phyloP scores from a whole-genome alignment of 257 asterid genomes.

The Lavandula angustifolia region DNA sequence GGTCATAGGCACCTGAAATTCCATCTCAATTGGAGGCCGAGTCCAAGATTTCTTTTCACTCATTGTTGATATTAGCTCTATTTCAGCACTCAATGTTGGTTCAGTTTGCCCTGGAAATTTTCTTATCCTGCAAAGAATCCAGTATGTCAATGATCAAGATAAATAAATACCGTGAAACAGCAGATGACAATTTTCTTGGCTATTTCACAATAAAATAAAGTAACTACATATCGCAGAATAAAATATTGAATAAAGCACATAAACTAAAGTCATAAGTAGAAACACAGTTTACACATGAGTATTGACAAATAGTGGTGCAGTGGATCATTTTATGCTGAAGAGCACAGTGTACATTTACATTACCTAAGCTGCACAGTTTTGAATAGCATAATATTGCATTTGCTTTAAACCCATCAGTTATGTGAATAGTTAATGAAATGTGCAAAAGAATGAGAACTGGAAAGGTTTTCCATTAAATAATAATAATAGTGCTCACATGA shows the following conservation, averaged over 20 bases:
- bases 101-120: slow-evolving; percentile 99
- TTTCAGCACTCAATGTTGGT: slow-evolving; percentile 96
- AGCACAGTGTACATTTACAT: slow-evolving; percentile 9
- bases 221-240: slow-evolving; percentile 3
- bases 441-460: slow-evolving; percentile 5
- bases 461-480: background rate
- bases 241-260: slow-evolving; percentile 1
- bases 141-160: slow-evolving; percentile 23
- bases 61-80: slow-evolving; percentile 93
- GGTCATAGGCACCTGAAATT: slow-evolving; percentile 73
- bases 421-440: too few relatives aligned
- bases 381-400: too few relatives aligned
- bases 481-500: too few relatives aligned
- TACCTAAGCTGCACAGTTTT: too few relatives aligned
- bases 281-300: too few relatives aligned
- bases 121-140: slow-evolving; percentile 70
- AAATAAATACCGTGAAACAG: too few relatives aligned
- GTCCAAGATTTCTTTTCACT: slow-evolving; percentile 98
- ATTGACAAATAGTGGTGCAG: too few relatives aligned
- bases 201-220: slow-evolving; percentile 4
- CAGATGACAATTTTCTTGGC: slow-evolving; percentile 10
- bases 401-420: too few relatives aligned
- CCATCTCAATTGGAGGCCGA: slow-evolving; percentile 99
- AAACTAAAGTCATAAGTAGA: slow-evolving; percentile 1
- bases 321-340: too few relatives aligned